phyloP scores from a whole-genome alignment of 768 basidiomycete species.

The Amanita rimosa region DNA sequence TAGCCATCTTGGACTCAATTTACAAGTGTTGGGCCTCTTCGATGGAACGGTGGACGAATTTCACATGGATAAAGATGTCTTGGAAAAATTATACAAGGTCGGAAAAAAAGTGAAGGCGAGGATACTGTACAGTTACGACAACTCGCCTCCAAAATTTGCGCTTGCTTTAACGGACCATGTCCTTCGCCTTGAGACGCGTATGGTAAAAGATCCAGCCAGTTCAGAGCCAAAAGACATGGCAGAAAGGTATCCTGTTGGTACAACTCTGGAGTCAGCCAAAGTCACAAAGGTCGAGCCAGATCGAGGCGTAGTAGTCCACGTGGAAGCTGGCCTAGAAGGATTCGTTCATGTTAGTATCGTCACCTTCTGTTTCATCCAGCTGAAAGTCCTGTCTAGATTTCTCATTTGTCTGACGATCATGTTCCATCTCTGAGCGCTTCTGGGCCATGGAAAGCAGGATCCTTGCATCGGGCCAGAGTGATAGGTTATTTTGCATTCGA shows the following conservation, averaged over 20 bases:
- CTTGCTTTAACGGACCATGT: conserved; percentile 69
- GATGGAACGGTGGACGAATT: conserved; percentile 80
- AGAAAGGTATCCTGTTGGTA: conserved; percentile 64
- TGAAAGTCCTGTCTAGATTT: conserved; percentile 50
- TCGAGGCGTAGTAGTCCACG: conserved; percentile 66
- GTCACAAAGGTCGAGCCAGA: conserved; percentile 70
- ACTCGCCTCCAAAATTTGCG: conserved; percentile 75
- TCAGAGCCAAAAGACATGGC: conserved; percentile 23
- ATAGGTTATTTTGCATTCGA: conserved; percentile 80
- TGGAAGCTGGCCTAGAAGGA: conserved; percentile 55
- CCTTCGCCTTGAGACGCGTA: conserved; percentile 37
- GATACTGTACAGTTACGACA: conserved; percentile 70
- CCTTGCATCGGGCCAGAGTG: conserved; percentile 77
- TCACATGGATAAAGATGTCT: conserved; percentile 46
- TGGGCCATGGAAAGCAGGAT: conserved; percentile 72
- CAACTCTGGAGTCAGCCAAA: conserved; percentile 58
- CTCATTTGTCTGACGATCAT: conserved; percentile 87
- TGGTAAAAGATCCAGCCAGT: conserved; percentile 15
- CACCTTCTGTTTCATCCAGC: conserved; percentile 2
- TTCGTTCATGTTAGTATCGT: conserved; percentile 70
- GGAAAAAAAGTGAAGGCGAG: conserved; percentile 77
- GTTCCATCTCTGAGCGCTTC: conserved; percentile 68
- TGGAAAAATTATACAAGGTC: conserved; percentile 37
- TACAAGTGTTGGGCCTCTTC: conserved; percentile 88
- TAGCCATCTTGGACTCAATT: conserved; percentile 62